phyloP scores from a whole-genome alignment of 1,284 basidiomycete genomes.

The Mycena citricolor region DNA sequence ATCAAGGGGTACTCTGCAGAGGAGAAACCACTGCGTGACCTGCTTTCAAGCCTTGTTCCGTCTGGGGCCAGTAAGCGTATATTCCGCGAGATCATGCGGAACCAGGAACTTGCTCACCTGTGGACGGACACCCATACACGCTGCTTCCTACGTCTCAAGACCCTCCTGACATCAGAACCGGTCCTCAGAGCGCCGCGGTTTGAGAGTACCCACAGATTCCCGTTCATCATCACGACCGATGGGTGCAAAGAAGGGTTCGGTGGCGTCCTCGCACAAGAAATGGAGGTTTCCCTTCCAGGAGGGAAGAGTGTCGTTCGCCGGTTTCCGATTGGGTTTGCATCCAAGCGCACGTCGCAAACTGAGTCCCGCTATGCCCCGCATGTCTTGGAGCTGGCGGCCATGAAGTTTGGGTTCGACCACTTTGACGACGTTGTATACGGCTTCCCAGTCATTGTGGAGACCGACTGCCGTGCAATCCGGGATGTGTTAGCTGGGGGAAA shows the following conservation, averaged over 20 bases:
- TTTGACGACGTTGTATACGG: conserved; percentile 29
- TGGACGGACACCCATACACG: conserved; percentile 29
- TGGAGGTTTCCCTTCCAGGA: conserved; percentile 22
- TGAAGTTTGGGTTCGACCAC: conserved; percentile 32
- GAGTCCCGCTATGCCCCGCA: conserved; percentile 34
- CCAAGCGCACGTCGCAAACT: conserved; percentile 30
- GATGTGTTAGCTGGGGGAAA: conserved; percentile 25
- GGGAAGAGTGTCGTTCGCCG: conserved; percentile 22
- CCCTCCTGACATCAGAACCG: conserved; percentile 29
- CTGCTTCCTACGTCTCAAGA: conserved; percentile 32
- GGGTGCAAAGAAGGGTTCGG: conserved; percentile 33
- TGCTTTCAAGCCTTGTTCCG: conserved; percentile 16
- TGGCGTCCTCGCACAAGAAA: conserved; percentile 29
- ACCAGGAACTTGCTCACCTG: conserved; percentile 17
- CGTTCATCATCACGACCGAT: conserved; percentile 37
- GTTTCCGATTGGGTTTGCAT: conserved; percentile 28
- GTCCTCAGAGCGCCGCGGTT: conserved; percentile 28
- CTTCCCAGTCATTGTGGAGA: conserved; percentile 30
- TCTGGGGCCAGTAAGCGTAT: conserved; percentile 6
- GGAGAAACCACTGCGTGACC: conserved; percentile 31
- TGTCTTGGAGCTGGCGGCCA: conserved; percentile 32
- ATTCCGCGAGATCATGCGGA: conserved; percentile 25
- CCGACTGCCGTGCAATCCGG: conserved; percentile 32
- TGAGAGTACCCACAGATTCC: conserved; percentile 28
- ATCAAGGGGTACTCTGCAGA: conserved; percentile 32